Evolutionary conservation across 2,329 filamentous ascomycete species (phyloP), one percentile per base, ranked within the genome.

Genomic region (Chrysoporthe puriensis): DNA sequence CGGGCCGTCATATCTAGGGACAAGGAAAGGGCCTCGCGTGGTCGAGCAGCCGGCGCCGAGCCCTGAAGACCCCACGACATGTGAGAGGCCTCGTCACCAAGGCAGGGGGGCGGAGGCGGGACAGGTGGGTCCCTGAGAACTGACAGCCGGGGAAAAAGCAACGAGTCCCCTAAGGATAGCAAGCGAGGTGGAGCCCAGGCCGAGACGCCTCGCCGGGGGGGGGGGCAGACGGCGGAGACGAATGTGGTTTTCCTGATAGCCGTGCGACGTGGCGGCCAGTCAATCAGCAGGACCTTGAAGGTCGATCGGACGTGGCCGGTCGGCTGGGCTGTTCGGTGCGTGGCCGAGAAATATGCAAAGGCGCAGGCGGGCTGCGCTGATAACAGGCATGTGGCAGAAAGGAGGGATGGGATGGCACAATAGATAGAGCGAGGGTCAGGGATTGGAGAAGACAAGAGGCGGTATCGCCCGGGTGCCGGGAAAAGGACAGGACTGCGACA

Each of bases 1-100:
- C 67, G 64, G 64, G 67, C 57, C 64, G 64, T 66, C 54, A 67
- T 59, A 66, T 64, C 43, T 64, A 32, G 56, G 32, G 36, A 66
- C 26, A 40, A 52, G 40, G 32, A 43, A 52, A 62, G 43, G 63
- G 54, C 50, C 42, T 36, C 34, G 48, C 42, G 43, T 34, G 54
- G 32, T 60, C 58, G 48, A 65, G 67, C 44, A 44, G 67, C 57
- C 52, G 54, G 57, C 50, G 21, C 11, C 48, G 62, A 56, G 60
- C 60, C 56, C 63, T 56, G 61, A 34, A 42, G 48, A 61, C 63
- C 56, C 54, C 64, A 64, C 57, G 67, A 57, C 64, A 69, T 63
- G 67, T 66, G 64, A 66, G 60, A 63, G 56, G 44, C 63, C 40
- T 66, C 42, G 64, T 34, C 60, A 58, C 67, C 40, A 60, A 58